Evolutionary conservation across 2,329 filamentous ascomycete genomes (phyloP).

Genomic region (Claviceps sorghi): DNA sequence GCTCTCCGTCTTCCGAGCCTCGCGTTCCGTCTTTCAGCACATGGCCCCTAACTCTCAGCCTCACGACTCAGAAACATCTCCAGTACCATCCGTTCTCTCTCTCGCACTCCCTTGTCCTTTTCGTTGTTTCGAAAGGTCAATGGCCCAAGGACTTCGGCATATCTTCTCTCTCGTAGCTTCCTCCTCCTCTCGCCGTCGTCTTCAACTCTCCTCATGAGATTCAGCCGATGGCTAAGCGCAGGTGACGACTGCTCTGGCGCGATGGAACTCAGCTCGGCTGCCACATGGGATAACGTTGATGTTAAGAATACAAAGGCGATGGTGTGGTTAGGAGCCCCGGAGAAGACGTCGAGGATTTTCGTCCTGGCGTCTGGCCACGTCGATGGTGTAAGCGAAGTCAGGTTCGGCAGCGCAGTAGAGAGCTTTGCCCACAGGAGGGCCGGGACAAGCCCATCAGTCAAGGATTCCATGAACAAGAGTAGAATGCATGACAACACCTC

Average conservation of each 20-base stretch:
- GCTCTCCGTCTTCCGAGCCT: background rate
- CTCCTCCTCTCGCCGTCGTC: conserved; percentile 27
- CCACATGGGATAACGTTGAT: conserved; percentile 50
- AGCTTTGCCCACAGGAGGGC: conserved; percentile 55
- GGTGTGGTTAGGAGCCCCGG: conserved; percentile 60
- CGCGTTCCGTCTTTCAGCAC: background rate
- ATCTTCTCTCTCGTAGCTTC: conserved; percentile 42
- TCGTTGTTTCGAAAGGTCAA: conserved; percentile 43
- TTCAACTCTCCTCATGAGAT: conserved; percentile 22
- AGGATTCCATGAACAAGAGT: conserved; percentile 55
- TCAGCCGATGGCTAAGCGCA: conserved; percentile 30
- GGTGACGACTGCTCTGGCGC: conserved; percentile 17
- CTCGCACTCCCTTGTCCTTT: conserved; percentile 46
- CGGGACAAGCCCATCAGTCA: conserved; percentile 69
- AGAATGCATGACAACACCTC: conserved; percentile 62
- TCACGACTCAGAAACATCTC: conserved; percentile 46
- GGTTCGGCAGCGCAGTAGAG: conserved; percentile 38
- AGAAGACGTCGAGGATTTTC: conserved; percentile 56
- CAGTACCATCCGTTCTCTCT: conserved; percentile 50
- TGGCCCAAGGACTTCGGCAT: conserved; percentile 50
- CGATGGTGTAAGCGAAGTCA: conserved; percentile 12
- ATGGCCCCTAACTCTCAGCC: conserved; percentile 16
- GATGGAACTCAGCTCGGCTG: conserved; percentile 31
- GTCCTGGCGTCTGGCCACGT: conserved; percentile 30
- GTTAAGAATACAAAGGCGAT: conserved; percentile 82